phyloP scores from a whole-genome alignment of 2,329 filamentous ascomycete genomes.

The Xylaria sp. region DNA sequence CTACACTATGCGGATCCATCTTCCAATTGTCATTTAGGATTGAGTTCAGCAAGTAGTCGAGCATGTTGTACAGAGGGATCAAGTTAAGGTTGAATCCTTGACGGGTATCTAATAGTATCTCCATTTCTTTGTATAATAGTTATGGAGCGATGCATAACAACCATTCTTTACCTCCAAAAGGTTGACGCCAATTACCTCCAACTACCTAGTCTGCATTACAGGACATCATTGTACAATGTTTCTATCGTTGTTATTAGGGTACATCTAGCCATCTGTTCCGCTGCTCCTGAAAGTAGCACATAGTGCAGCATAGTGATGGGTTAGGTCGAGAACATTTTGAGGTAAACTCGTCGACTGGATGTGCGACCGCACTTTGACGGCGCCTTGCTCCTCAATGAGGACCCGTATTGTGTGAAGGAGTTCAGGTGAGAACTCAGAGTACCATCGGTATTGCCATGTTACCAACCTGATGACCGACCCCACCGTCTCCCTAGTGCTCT shows the following conservation, averaged over 20 bases:
- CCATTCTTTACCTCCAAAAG: conserved; percentile 11
- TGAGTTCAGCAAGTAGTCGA: not conserved
- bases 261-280: conserved; percentile 81
- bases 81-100: not conserved
- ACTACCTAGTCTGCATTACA: conserved; percentile 1
- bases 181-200: conserved; percentile 5
- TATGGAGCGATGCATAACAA: conserved; percentile 26
- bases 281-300: conserved; percentile 96
- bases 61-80: not conserved
- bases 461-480: conserved; percentile 90
- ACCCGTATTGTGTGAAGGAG: conserved; percentile 88
- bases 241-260: conserved; percentile 1
- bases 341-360: conserved; percentile 95
- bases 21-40: conserved; percentile 2
- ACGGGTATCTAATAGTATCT: conserved; percentile 33
- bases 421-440: conserved; percentile 97
- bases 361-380: conserved; percentile 96
- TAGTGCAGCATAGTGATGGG: conserved; percentile 93
- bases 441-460: conserved; percentile 99
- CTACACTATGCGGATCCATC: not conserved
- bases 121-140: conserved; percentile 24
- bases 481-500: conserved; percentile 83
- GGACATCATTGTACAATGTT: conserved; percentile 5
- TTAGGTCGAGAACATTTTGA: conserved; percentile 91
- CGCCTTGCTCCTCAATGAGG: conserved; percentile 96